These are phyloP conservation scores for Malus sieversii DNA, from an alignment of 306 rosid genomes.

Conservation along the genomic window DNA sequence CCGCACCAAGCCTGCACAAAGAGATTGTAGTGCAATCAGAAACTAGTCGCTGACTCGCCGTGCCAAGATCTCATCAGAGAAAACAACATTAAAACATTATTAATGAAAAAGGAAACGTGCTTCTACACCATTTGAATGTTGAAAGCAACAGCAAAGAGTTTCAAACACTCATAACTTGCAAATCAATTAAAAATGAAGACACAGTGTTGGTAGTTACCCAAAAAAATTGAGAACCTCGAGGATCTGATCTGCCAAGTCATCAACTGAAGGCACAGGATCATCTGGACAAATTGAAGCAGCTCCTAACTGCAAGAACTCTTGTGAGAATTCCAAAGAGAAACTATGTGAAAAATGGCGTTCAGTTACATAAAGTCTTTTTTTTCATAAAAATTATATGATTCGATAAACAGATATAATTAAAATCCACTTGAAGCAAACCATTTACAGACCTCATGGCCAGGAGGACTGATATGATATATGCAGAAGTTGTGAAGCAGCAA, in stretches of 20 bases:
- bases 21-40: constrained; percentile 18
- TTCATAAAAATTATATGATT: not conserved
- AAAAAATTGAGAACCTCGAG: constrained; percentile 77
- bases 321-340: constrained; percentile 54
- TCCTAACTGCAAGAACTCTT: constrained; percentile 96
- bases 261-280: constrained; percentile 61
- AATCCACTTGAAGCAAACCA: constrained; percentile 21
- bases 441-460: constrained; percentile 89
- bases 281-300: constrained; percentile 68
- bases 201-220: constrained; percentile 33
- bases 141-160: not conserved
- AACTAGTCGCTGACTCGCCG: constrained; percentile 3
- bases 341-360: constrained; percentile 49
- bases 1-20: constrained; percentile 77
- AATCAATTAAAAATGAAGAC: not conserved
- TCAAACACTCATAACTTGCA: not conserved
- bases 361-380: not conserved
- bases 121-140: constrained; percentile 2
- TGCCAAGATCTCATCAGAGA: constrained; percentile 9
- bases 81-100: not conserved
- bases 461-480: constrained; percentile 90
- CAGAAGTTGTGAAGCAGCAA: constrained; percentile 93
- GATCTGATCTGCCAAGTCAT: constrained; percentile 82
- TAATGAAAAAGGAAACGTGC: not conserved
- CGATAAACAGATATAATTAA: not conserved